Conservation (phyloP, 192 early-diverging fungal genomes). For the Coemansia sp. region DNA sequence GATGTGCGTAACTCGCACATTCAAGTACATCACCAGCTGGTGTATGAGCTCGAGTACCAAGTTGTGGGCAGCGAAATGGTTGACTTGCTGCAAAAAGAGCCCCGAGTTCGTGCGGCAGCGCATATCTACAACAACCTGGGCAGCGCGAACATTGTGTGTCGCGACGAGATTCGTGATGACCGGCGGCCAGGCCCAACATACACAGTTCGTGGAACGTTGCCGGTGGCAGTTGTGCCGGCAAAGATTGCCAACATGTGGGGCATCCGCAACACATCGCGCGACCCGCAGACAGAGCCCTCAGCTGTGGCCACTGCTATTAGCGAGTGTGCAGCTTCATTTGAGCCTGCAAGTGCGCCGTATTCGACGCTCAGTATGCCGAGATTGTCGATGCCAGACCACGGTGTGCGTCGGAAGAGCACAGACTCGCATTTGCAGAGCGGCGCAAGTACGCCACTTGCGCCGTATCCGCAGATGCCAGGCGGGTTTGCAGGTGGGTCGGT, state of each 20-base stretch:
- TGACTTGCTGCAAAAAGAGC: slow-evolving; percentile 6
- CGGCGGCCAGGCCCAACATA: not conserved
- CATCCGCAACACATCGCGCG: slow-evolving; percentile 19
- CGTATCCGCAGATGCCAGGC: not conserved
- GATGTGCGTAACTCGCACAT: slow-evolving; percentile 49
- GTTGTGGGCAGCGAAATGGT: slow-evolving; percentile 3
- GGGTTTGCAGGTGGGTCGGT: not conserved
- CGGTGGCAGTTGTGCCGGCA: slow-evolving; percentile 22
- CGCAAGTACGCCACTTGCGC: not conserved
- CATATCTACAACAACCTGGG: slow-evolving; percentile 16
- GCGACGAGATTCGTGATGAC: slow-evolving; percentile 17
- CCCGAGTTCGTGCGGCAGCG: slow-evolving; percentile 26
- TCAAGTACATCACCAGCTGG: slow-evolving; percentile 49
- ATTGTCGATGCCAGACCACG: not conserved
- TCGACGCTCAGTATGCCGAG: not conserved
- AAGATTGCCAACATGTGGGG: slow-evolving; percentile 35
- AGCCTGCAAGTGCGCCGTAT: not conserved
- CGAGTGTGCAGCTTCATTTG: not conserved
- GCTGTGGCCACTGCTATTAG: not conserved
- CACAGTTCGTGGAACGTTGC: slow-evolving; percentile 32
- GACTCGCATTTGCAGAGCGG: not conserved
- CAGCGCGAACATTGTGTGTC: slow-evolving; percentile 32
- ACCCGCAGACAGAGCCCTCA: slow-evolving; percentile 5
- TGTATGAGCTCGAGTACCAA: slow-evolving; percentile 41
- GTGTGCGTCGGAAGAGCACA: not conserved